Evolutionary conservation across 2,329 filamentous ascomycete species (phyloP).

Genomic region (Paecilomyces variotii): DNA sequence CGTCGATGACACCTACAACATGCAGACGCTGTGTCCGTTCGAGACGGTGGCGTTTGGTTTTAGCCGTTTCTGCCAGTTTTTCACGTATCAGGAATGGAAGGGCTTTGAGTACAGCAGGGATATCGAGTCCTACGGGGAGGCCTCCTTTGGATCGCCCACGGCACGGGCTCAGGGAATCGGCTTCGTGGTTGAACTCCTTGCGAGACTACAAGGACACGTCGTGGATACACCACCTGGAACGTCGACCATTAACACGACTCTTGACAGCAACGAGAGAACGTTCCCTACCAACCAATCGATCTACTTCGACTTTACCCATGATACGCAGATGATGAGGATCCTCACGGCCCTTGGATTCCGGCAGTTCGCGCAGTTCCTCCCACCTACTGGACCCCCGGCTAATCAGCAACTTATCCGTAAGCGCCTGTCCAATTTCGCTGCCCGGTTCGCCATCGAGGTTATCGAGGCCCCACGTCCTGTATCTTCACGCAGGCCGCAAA

Average conservation of each 20-base stretch:
- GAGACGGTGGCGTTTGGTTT: conserved; percentile 71
- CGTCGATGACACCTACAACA: conserved; percentile 54
- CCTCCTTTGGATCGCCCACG: conserved; percentile 56
- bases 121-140: conserved; percentile 54
- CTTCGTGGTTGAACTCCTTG: conserved; percentile 64
- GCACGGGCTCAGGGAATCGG: conserved; percentile 66
- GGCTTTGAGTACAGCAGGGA: conserved; percentile 66
- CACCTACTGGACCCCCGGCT: conserved; percentile 47
- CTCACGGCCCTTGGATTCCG: conserved; percentile 63
- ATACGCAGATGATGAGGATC: conserved; percentile 64
- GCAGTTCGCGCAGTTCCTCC: conserved; percentile 58
- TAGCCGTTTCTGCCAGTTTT: conserved; percentile 65
- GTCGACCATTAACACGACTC: conserved; percentile 40
- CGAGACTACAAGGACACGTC: conserved; percentile 45
- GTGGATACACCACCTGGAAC: conserved; percentile 13
- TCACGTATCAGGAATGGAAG: conserved; percentile 67
- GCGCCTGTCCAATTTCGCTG: conserved; percentile 63
- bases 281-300: conserved; percentile 67
- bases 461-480: conserved; percentile 61
- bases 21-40: conserved; percentile 67
- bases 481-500: conserved; percentile 41
- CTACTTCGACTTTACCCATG: conserved; percentile 72
- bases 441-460: conserved; percentile 65
- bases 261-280: conserved; percentile 50
- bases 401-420: conserved; percentile 57